phyloP scores from a whole-genome alignment of 345 rosid genomes.

The thale cress (Arabidopsis thaliana) region DNA sequence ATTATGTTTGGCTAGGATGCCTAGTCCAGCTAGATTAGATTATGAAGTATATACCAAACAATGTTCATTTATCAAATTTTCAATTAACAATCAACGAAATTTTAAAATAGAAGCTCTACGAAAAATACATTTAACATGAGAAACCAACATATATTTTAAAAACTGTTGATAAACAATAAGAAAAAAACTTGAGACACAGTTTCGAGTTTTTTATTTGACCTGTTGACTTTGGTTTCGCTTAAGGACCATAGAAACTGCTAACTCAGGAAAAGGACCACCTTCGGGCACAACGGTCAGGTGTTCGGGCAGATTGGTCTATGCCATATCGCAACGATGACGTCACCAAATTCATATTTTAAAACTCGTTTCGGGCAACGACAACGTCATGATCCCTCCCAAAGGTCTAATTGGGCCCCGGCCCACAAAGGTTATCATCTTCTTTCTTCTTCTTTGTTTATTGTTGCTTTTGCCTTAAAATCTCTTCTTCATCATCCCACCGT shows the following conservation, averaged over 20 bases:
- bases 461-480: conserved; percentile 20
- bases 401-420: conserved; percentile 47
- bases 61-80: not conserved
- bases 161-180: conserved; percentile 1
- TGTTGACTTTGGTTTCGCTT: conserved; percentile 43
- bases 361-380: conserved; percentile 26
- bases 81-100: conserved; percentile 7
- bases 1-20: conserved; percentile 35
- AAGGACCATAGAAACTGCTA: conserved; percentile 30
- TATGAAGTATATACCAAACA: not conserved
- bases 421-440: conserved; percentile 31
- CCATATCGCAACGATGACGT: conserved; percentile 37
- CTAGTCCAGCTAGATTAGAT: conserved; percentile 28
- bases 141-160: not conserved
- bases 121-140: conserved; percentile 7
- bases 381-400: conserved; percentile 36
- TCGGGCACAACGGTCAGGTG: conserved; percentile 43
- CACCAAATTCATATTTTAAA: conserved; percentile 20
- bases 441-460: not conserved
- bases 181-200: conserved; percentile 23
- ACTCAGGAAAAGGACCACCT: conserved; percentile 32
- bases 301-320: conserved; percentile 39
- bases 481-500: conserved; percentile 28
- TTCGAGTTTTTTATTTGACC: conserved; percentile 38
- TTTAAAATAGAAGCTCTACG: not conserved